These are phyloP conservation scores for Alisma plantagoaquatica DNA, from an alignment of 106 monocot genomes.

Conservation along the genomic window DNA sequence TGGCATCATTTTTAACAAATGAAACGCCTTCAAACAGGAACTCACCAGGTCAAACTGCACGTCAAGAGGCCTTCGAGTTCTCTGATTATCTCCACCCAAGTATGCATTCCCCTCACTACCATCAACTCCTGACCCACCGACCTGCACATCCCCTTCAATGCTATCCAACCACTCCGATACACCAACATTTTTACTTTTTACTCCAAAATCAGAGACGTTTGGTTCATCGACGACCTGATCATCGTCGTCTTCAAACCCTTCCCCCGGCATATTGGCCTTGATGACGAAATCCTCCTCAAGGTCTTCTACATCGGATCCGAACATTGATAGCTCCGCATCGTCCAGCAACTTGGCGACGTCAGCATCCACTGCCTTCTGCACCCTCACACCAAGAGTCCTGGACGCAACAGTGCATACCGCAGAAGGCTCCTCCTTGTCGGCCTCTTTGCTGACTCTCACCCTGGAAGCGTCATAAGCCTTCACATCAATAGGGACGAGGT, in stretches of 20 bases:
- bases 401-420: constrained; percentile 38
- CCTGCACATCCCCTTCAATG: not conserved
- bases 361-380: constrained; percentile 55
- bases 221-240: not conserved
- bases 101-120: constrained; percentile 10
- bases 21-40: not conserved
- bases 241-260: constrained; percentile 12
- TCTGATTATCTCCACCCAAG: constrained; percentile 25
- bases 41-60: constrained; percentile 81
- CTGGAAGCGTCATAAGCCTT: constrained; percentile 81
- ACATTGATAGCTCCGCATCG: constrained; percentile 54
- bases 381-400: constrained; percentile 38
- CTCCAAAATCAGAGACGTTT: not conserved
- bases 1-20: not conserved
- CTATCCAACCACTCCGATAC: constrained; percentile 5
- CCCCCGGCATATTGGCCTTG: constrained; percentile 48
- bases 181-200: not conserved
- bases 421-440: constrained; percentile 8
- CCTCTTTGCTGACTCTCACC: constrained; percentile 22
- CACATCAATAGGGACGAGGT: constrained; percentile 57
- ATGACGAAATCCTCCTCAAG: constrained; percentile 92
- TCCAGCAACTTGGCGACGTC: constrained; percentile 74
- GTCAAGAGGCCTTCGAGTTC: constrained; percentile 52
- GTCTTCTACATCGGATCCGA: constrained; percentile 84
- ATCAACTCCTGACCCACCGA: not conserved